Base-by-base conservation (phyloP, 371 early-diverging fungal genomes). In the Basidiobolus meristosporus region DNA sequence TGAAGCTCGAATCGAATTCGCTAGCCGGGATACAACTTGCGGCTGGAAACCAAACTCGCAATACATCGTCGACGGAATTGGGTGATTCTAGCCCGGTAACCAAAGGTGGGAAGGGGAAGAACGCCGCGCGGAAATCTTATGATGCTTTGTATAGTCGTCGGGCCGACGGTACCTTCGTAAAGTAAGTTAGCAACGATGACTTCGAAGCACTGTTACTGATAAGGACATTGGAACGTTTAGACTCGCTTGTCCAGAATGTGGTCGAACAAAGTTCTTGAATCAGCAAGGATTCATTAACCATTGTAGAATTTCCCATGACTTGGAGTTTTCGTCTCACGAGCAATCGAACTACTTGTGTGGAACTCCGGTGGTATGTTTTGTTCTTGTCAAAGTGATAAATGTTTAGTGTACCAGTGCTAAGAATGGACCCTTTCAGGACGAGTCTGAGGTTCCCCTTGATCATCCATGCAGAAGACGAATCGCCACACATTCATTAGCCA, bases 211-310 rank as follows among this genome's bases (percentile, higher is more conserved):
- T 33, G 20, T 20, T 16, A 31, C 9, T 14, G 12, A 38, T 37
- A 9, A n/a, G 15, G 10, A 33, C 15, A 12, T 35, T 16, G 9
- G 10, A 17, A 41, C 26, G 2, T 29, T 31, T 30, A 62, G 61
- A 18, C 39, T 62, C 31, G 48, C 55, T n/a, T 65, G 65, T 48
- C 65, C 65, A 32, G 52, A 39, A 1, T 65, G 65, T 45, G 50
- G 57, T 15, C 52, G 62, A 11, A 56, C 56, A 6, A 57, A 72
- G 32, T 81, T 83, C 52, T 52, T 58, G 3, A 75, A 66, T 47
- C 56, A 69, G 36, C 77, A 71, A 45, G 80, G 80, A 0, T 81
- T 83, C 45, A 45, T 81, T 9, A 77, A 73, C 39, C 84, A 83
- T 54, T 73, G 70, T 45, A 53, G 79, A 26, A 50, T 70, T 31